Conservation (phyloP, 768 basidiomycete species). For the Sarcodon aspratus region DNA sequence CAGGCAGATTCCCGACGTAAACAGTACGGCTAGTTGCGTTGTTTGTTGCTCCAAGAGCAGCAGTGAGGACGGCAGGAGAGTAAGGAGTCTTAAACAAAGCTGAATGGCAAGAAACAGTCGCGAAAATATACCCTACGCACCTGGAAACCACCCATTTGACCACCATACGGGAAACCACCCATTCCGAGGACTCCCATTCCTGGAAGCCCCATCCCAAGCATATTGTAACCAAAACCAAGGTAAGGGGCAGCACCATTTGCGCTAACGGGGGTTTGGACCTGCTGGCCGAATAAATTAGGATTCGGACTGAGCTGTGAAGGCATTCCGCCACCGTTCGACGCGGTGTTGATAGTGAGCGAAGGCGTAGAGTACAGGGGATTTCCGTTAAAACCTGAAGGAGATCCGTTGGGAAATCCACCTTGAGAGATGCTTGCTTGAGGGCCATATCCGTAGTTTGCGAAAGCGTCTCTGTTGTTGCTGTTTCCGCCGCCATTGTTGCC, state of each 20-base stretch:
- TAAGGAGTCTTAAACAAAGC: slow-evolving; percentile 37
- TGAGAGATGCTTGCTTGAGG: slow-evolving; percentile 56
- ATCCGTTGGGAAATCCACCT: slow-evolving; percentile 37
- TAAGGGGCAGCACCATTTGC: slow-evolving; percentile 36
- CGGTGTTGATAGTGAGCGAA: slow-evolving; percentile 57
- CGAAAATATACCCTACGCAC: slow-evolving; percentile 21
- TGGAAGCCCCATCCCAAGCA: slow-evolving; percentile 75
- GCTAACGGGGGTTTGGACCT: slow-evolving; percentile 22
- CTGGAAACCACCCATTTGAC: slow-evolving; percentile 65
- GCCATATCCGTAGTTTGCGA: slow-evolving; percentile 83
- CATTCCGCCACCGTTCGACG: slow-evolving; percentile 34
- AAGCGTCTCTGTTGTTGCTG: slow-evolving; percentile 50
- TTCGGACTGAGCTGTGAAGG: slow-evolving; percentile 62
- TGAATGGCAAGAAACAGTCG: not conserved
- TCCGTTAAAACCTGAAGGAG: slow-evolving; percentile 34
- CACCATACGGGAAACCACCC: slow-evolving; percentile 59
- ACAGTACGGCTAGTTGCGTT: slow-evolving; percentile 75
- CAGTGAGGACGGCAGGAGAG: slow-evolving; percentile 68
- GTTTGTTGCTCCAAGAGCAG: slow-evolving; percentile 51
- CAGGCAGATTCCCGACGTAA: slow-evolving; percentile 92
- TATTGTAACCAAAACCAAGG: slow-evolving; percentile 56
- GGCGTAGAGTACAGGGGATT: slow-evolving; percentile 65
- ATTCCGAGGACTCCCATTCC: slow-evolving; percentile 49
- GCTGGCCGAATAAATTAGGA: slow-evolving; percentile 41
- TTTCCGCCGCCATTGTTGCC: slow-evolving; percentile 21